Evolutionary conservation across 1,284 basidiomycete species (phyloP).

Genomic region (Xerocomus minutiporus): DNA sequence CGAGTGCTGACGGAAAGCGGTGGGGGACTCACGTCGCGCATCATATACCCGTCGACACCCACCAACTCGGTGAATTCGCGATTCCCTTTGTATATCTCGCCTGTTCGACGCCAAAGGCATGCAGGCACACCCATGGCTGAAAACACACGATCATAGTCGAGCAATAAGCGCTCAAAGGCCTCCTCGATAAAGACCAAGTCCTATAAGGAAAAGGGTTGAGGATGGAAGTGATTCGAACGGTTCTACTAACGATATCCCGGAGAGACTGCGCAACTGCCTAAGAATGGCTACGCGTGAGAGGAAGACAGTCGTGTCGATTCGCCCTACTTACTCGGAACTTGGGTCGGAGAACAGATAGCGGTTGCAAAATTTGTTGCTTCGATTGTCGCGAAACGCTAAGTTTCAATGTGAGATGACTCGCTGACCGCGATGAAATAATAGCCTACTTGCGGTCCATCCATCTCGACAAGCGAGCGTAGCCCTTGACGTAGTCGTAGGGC

Average conservation of each 20-base stretch:
- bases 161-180: slow-evolving; percentile 90
- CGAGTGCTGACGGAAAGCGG: slow-evolving; percentile 10
- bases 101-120: slow-evolving; percentile 94
- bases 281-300: slow-evolving; percentile 1
- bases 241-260: slow-evolving; percentile 68
- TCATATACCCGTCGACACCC: slow-evolving; percentile 76
- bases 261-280: slow-evolving; percentile 86
- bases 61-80: slow-evolving; percentile 89
- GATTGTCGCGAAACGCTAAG: slow-evolving; percentile 81
- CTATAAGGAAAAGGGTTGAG: slow-evolving; percentile 31
- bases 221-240: not conserved
- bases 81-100: slow-evolving; percentile 98
- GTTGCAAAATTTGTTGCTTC: slow-evolving; percentile 85
- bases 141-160: slow-evolving; percentile 96
- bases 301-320: not conserved
- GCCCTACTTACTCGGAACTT: slow-evolving; percentile 73
- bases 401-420: not conserved
- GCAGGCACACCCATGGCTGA: slow-evolving; percentile 95
- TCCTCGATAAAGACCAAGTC: slow-evolving; percentile 98
- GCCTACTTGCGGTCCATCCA: slow-evolving; percentile 93
- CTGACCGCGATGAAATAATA: not conserved
- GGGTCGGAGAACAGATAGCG: slow-evolving; percentile 85
- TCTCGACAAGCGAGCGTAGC: slow-evolving; percentile 80
- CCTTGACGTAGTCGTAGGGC: slow-evolving; percentile 96
- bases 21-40: slow-evolving; percentile 62